phyloP scores from a whole-genome alignment of 108 stramenopile species.

The Chaetoceros muelleri region DNA sequence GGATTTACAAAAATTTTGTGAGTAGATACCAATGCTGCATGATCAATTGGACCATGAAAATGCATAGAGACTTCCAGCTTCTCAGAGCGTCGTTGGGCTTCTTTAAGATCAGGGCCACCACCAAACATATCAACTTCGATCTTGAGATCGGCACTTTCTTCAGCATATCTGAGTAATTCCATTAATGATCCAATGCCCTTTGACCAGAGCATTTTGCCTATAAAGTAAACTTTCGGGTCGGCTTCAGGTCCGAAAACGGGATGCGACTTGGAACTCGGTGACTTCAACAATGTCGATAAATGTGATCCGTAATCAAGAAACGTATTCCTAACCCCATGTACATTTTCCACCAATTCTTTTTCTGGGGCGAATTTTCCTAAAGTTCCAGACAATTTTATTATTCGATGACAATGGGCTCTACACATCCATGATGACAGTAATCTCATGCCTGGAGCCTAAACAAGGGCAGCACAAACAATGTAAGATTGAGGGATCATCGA shows the following conservation, averaged over 20 bases:
- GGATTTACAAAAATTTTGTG: slow-evolving; percentile 85
- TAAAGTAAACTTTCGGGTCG: slow-evolving; percentile 72
- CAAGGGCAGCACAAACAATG: not conserved
- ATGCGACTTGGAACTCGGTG: slow-evolving; percentile 11
- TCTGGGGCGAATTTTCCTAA: slow-evolving; percentile 66
- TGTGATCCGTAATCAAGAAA: slow-evolving; percentile 51
- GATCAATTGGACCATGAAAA: slow-evolving; percentile 75
- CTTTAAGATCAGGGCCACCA: slow-evolving; percentile 66
- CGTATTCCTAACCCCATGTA: slow-evolving; percentile 74
- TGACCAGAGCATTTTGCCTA: slow-evolving; percentile 87
- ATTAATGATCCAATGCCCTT: slow-evolving; percentile 76
- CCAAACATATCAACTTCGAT: slow-evolving; percentile 77
- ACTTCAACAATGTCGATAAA: slow-evolving; percentile 13
- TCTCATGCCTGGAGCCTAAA: slow-evolving; percentile 63
- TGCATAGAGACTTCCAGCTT: slow-evolving; percentile 54
- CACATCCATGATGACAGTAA: slow-evolving; percentile 76
- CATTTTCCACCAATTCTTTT: slow-evolving; percentile 82
- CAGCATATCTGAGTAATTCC: slow-evolving; percentile 72
- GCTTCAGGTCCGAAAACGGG: slow-evolving; percentile 52
- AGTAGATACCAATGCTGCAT: slow-evolving; percentile 48
- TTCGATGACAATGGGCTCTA: slow-evolving; percentile 77
- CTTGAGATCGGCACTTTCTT: slow-evolving; percentile 52
- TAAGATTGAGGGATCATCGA: not conserved
- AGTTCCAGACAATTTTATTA: slow-evolving; percentile 77
- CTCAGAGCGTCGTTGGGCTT: slow-evolving; percentile 38